These are phyloP conservation scores for Neopestalotiopsis sp. DNA, from an alignment of 2,329 filamentous ascomycete genomes.

Conservation along the genomic window DNA sequence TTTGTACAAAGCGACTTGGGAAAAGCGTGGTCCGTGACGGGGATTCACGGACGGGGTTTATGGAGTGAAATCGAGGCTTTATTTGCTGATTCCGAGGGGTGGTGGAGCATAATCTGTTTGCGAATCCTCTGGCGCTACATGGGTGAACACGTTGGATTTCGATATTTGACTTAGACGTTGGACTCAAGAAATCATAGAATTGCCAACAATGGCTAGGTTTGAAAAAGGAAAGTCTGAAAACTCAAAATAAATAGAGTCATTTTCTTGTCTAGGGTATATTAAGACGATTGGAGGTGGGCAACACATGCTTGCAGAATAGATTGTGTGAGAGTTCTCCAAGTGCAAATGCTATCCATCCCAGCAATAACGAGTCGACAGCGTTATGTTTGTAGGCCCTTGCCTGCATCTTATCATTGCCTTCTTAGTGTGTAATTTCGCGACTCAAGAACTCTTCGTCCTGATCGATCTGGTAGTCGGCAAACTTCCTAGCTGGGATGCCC, in stretches of 20 bases:
- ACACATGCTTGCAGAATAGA: no score
- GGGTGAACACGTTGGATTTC: neutral
- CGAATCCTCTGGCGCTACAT: no score
- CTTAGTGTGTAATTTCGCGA: neutral
- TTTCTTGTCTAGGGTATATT: no score
- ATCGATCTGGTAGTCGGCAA: constrained; percentile 40
- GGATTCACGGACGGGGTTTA: no score
- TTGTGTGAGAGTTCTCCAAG: no score
- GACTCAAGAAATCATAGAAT: neutral
- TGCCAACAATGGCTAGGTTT: neutral
- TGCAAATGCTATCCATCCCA: no score
- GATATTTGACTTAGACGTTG: neutral
- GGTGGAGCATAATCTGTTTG: neutral
- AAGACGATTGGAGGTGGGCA: no score
- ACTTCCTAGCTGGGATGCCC: constrained; percentile 43
- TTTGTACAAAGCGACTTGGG: no score
- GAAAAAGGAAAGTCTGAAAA: neutral
- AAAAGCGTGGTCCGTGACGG: no score
- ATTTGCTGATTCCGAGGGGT: neutral
- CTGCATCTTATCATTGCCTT: no score
- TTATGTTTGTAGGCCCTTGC: no score
- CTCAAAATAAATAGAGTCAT: neutral
- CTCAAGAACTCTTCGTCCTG: constrained; percentile 33
- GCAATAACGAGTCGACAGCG: no score
- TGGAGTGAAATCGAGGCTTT: neutral